Base-by-base conservation (phyloP, 306 rosid genomes). In the Spatholobus suberectus region DNA sequence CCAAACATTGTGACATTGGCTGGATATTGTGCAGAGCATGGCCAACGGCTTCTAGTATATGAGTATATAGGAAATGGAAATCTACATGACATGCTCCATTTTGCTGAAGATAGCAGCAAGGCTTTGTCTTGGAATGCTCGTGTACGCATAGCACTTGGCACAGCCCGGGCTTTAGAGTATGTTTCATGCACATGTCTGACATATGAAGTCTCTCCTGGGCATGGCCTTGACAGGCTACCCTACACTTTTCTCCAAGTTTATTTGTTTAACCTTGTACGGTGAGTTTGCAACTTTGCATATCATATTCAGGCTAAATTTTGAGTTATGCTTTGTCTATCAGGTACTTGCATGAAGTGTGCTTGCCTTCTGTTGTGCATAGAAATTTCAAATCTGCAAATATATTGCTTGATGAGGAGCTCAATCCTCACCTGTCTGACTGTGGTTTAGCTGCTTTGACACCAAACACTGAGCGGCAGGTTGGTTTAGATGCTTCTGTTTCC, bases 301-400 rank as follows among this genome's bases (percentile, higher is more conserved):
- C 29, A 6, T 38, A 79, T 24, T 63, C 47, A 32, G 54, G 37
- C 47, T 65, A 17, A 40, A 74, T 82, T 69, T 71, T 55, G 79
- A 69, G 24, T 83, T 41, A 26, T 76, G 76, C 75, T 80, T 77
- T 84, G 69, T 78, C 55, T 70, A 35, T 83, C 89, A 96, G 99
- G 92, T 96, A 96, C 89, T 88, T 96, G 98, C 99, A 96, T 47
- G 98, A 96, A 89, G 98, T 96, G 27, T 96, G 99, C 88, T 88
- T 94, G 82, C 99, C 99, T 58, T 92, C 98, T 6, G 89, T 94
- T 77, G 98, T 94, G 55, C 99, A 96, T 88, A 94, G 99, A 87
- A 96, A 96, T 87, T 92, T 96, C 89, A 96, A 96, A 88, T 92
- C 98, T 1, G 95, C 98, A 80, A 96, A 96, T 84, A 94, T 96